Evolutionary conservation across 148 eudicot species (phyloP), one percentile per base, ranked within the genome.

Genomic region (Limonium bicolor): DNA sequence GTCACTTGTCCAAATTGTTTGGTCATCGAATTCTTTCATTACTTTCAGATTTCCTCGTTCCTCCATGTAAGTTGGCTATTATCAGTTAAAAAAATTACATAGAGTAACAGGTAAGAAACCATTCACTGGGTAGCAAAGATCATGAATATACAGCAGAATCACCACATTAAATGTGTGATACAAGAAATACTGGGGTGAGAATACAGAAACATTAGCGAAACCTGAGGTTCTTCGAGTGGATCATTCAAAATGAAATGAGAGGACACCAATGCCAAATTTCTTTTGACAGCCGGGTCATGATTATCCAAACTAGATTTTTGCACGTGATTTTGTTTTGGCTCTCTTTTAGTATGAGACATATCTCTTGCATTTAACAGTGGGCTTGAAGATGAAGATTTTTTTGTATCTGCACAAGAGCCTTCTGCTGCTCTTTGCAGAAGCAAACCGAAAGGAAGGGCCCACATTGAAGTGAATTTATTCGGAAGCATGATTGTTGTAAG

Each of bases 391-490:
- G 76, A 64, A 50, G 59, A n/a, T n/a, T n/a, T n/a, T n/a, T n/a
- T n/a, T n/a, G n/a, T n/a, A n/a, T n/a, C 50, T 27, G 80, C 56
- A 41, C 29, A 59, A 45, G 59, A 48, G 48, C 77, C 74, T 50
- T 83, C 92, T 17, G 70, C 60, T 27, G 74, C 78, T 67, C 71
- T 84, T 57, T 85, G 94, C 53, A 92, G 70, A 50, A 92, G 80
- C 67, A 92, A 68, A 45, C 99, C 99, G 69, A 61, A 78, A 18
- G 99, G 95, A 65, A 92, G 82, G 25, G 95, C 72, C 95, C 95
- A 92, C 64, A 92, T 81, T 41, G 99, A 85, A 21, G 76, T 65
- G 50, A 85, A 57, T 39, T 62, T 61, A 36, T 78, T 72, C 43
- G 77, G 70, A 34, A 92, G 77, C 45, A 79, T 85, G 56, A 92